phyloP scores from a whole-genome alignment of 306 rosid species.

The Trifolium subterraneum region DNA sequence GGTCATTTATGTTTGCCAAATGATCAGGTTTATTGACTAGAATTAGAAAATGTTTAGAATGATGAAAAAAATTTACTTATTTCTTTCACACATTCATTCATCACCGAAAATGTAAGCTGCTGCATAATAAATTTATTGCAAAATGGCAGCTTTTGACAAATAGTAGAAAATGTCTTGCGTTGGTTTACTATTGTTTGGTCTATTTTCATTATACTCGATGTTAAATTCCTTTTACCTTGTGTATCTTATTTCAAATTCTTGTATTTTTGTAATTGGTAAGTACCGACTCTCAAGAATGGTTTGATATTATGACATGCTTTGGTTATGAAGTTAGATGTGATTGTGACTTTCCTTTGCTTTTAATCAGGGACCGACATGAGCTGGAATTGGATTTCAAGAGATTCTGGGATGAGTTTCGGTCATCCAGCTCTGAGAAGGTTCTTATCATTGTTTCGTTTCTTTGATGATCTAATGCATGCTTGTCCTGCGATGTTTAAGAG shows the following conservation, averaged over 20 bases:
- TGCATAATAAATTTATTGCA: conserved; percentile 22
- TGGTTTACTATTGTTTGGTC: conserved; percentile 9
- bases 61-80: conserved; percentile 3
- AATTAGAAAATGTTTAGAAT: conserved; percentile 19
- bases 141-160: conserved; percentile 24
- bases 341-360: conserved; percentile 44
- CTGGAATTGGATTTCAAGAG: conserved; percentile 99
- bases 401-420: conserved; percentile 97
- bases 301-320: conserved; percentile 28
- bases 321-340: conserved; percentile 32
- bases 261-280: conserved; percentile 18
- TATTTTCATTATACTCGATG: background rate
- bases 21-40: conserved; percentile 27
- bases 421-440: conserved; percentile 99
- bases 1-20: conserved; percentile 11
- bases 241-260: conserved; percentile 27
- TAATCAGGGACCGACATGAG: conserved; percentile 91
- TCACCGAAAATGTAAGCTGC: background rate
- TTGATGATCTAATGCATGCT: conserved; percentile 19
- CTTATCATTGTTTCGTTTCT: conserved; percentile 37
- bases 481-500: conserved; percentile 15
- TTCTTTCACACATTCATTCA: conserved; percentile 22
- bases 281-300: conserved; percentile 6
- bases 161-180: conserved; percentile 16
- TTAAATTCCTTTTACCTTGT: conserved; percentile 21